A percentile compares a stretch with the other conserved stretches of the same genome.
Evolutionary conservation across 495 filamentous ascomycete species (phyloP).

Genomic region (Trichoderma orchidacearum): DNA sequence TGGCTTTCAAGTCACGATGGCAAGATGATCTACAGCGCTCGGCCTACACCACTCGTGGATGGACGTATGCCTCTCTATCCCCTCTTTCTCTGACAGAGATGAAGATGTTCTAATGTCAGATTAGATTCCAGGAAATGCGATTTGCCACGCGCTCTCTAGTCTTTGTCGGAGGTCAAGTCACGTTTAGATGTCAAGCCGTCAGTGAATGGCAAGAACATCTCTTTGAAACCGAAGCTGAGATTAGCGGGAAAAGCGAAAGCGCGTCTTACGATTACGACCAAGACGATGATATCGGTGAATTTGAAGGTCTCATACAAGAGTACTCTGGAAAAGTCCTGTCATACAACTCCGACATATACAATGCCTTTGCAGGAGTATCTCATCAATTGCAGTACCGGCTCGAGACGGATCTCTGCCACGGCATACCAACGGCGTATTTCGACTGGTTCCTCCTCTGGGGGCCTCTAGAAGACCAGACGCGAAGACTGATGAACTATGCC

Average conservation of each 20-base stretch:
- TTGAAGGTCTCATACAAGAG: constrained; percentile 7
- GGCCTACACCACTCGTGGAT: constrained; percentile 3
- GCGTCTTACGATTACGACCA: not conserved
- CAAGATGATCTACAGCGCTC: not conserved
- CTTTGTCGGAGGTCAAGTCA: not conserved
- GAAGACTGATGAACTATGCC: not conserved
- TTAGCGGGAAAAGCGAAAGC: not conserved
- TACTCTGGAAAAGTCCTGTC: constrained; percentile 6
- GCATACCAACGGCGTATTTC: constrained; percentile 7
- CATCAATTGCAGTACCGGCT: constrained; percentile 5
- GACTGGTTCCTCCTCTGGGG: constrained; percentile 13
- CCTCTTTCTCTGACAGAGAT: not conserved
- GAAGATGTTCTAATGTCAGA: not conserved
- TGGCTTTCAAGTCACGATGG: not conserved
- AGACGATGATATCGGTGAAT: constrained; percentile 7
- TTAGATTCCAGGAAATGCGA: not conserved
- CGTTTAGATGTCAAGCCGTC: not conserved
- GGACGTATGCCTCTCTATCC: constrained; percentile 5
- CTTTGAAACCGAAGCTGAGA: not conserved
- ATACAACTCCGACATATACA: constrained; percentile 4
- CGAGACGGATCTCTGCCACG: constrained; percentile 7
- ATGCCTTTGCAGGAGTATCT: constrained; percentile 7
- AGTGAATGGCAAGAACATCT: not conserved
- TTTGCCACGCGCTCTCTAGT: constrained; percentile 3
- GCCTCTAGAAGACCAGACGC: not conserved